Evolutionary conservation across 1,284 basidiomycete genomes (phyloP).

Genomic region (Ustilago trichophora): DNA sequence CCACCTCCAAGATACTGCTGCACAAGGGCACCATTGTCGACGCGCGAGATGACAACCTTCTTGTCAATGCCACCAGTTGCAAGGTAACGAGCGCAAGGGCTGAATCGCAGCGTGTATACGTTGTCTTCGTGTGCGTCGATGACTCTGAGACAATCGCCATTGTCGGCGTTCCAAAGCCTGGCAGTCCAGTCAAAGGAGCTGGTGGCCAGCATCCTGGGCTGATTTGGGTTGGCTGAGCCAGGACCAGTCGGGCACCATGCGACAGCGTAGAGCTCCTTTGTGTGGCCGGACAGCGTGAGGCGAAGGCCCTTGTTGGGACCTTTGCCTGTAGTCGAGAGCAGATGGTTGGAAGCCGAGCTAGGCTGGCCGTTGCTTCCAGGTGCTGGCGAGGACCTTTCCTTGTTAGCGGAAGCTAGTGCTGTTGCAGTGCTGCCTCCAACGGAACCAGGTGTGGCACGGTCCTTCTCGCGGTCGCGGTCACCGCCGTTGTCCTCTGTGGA

Average conservation of each 20-base stretch:
- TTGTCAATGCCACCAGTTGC: constrained; percentile 64
- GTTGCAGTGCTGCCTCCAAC: constrained; percentile 9
- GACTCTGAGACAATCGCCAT: constrained; percentile 58
- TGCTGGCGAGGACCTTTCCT: constrained; percentile 33
- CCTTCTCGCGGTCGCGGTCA: constrained; percentile 42
- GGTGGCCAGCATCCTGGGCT: constrained; percentile 64
- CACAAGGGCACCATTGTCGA: constrained; percentile 49
- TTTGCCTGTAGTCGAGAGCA: constrained; percentile 31
- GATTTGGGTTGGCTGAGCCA: constrained; percentile 47
- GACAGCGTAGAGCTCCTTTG: constrained; percentile 62
- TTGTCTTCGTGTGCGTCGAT: constrained; percentile 61
- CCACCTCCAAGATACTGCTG: constrained; percentile 51
- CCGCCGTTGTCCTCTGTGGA: constrained; percentile 22
- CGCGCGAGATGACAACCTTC: constrained; percentile 54
- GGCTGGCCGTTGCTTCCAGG: constrained; percentile 32
- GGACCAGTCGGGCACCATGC: constrained; percentile 62
- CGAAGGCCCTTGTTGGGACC: constrained; percentile 49
- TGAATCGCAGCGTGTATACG: constrained; percentile 62
- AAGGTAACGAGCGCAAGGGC: constrained; percentile 59
- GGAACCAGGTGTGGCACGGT: constrained; percentile 33
- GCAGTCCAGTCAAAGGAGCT: constrained; percentile 63
- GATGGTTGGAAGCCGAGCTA: constrained; percentile 6
- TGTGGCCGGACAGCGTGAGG: constrained; percentile 58
- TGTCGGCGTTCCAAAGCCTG: constrained; percentile 64
- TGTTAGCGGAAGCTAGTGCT: background rate